Evolutionary conservation across 2,329 filamentous ascomycete genomes (phyloP).

Genomic region (Cryoendolithus antarcticus): DNA sequence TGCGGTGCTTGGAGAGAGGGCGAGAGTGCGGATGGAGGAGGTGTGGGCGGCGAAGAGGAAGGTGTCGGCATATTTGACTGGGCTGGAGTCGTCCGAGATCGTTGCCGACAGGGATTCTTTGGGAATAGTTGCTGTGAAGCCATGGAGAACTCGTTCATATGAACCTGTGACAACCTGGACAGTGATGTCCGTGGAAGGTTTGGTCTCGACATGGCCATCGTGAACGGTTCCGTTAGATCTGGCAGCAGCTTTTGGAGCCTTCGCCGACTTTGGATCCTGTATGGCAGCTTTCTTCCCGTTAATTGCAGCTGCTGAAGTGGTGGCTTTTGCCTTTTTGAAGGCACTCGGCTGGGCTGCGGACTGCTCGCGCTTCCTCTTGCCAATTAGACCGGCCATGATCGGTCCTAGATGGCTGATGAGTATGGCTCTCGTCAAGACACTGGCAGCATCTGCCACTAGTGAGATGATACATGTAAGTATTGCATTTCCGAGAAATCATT

Average conservation of each 20-base stretch:
- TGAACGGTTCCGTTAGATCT: conserved; percentile 1
- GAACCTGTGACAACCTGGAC: conserved; percentile 88
- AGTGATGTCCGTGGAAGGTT: conserved; percentile 25
- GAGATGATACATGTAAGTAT: too few relatives aligned
- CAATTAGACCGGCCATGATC: conserved; percentile 3
- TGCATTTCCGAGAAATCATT: too few relatives aligned
- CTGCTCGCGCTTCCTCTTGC: conserved; percentile 13
- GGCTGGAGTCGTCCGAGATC: conserved; percentile 4
- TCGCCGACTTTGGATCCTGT: neutral
- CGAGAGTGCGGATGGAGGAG: conserved; percentile 79
- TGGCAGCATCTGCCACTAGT: too few relatives aligned
- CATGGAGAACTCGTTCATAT: conserved; percentile 87
- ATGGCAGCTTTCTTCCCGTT: neutral
- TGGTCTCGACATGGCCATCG: neutral
- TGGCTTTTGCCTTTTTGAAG: conserved; percentile 9
- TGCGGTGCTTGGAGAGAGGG: conserved; percentile 51
- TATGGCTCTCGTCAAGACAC: too few relatives aligned
- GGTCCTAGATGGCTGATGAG: too few relatives aligned
- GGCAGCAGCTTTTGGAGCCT: neutral
- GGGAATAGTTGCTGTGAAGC: conserved; percentile 64
- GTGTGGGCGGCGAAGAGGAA: conserved; percentile 93
- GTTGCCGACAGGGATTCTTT: conserved; percentile 6
- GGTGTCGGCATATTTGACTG: conserved; percentile 63
- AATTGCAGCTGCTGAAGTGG: conserved; percentile 4
- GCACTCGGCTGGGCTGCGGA: conserved; percentile 4